Evolutionary conservation across 768 basidiomycete genomes (phyloP), one percentile per base, ranked within the genome.

Genomic region (Omphalotus guepiniiformis): DNA sequence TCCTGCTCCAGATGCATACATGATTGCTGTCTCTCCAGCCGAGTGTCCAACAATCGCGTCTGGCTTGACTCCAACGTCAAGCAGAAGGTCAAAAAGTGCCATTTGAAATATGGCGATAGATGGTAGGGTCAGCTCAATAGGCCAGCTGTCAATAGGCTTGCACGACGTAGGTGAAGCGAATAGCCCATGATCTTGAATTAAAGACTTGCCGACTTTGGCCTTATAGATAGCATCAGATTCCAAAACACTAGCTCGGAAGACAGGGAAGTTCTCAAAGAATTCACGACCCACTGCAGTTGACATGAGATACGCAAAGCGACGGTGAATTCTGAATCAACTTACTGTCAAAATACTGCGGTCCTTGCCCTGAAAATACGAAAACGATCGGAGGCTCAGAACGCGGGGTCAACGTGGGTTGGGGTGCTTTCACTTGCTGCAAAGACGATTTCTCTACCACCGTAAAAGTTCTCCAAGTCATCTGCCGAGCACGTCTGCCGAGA

Each of bases 61-160:
- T 0, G 75, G 72, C 8, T 46, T 51, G 42, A 73, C 43, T 9
- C 70, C 67, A n/a, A 73, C 34, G 36, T 60, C 58, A 1, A 49
- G 50, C 1, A 76, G 55, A 6, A 70, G 61, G 39, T 77, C 75
- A 52, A 67, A 66, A 6, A 75, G 45, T 1, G 74, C 75, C 7
- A 77, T 70, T 51, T 77, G 75, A 42, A 75, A 51, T 51, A 77
- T 71, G 2, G 69, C 58, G 18, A 76, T 50, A 1, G 72, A 58
- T 1, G 73, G 73, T 2, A 75, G 60, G 11, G 63, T 72, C 6
- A 73, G 44, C 1, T 63, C 53, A 7, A 71, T 67, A 1, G 65
- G 61, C 67, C 65, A 67, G 8, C 54, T 54, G 6, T 53, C 52
- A 3, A 59, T 50, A 11, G 54, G 27, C 18, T 43, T 38, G 4